Evolutionary conservation across 345 rosid genomes (phyloP).

Genomic region (Camelina laxa): DNA sequence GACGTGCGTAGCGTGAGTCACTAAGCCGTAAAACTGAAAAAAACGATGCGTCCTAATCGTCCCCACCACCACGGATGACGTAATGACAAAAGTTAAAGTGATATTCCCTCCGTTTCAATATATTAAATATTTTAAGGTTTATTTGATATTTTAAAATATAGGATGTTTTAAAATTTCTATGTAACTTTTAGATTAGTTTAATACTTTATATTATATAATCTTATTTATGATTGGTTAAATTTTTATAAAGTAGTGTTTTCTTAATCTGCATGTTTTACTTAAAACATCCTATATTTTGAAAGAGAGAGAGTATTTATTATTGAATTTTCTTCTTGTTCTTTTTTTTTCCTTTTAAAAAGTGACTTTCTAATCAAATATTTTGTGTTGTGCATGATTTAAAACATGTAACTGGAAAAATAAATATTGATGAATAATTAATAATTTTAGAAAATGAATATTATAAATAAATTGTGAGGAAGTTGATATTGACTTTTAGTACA

Average conservation of each 20-base stretch:
- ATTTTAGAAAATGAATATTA: background rate
- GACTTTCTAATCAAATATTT: background rate
- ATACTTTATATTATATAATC: too few species aligned
- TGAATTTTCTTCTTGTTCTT: background rate
- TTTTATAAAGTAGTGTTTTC: too few species aligned
- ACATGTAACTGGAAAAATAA: background rate
- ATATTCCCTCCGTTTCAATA: too few species aligned
- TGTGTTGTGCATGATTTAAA: background rate
- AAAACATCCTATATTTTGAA: too few species aligned
- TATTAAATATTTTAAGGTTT: too few species aligned
- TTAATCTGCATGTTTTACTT: too few species aligned
- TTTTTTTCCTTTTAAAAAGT: background rate
- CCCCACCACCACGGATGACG: slow-evolving; percentile 34
- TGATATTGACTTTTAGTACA: too few species aligned
- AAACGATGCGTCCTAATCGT: slow-evolving; percentile 19
- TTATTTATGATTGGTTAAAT: too few species aligned
- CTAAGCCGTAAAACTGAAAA: background rate
- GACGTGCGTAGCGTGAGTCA: slow-evolving; percentile 8
- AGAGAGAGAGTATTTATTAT: too few species aligned
- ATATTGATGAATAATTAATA: background rate
- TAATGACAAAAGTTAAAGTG: background rate
- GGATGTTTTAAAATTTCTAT: too few species aligned
- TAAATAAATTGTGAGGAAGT: background rate
- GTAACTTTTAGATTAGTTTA: too few species aligned
- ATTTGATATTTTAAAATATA: too few species aligned